Conservation (phyloP, 139 green algal species). For the Axilococcus clingmanii region DNA sequence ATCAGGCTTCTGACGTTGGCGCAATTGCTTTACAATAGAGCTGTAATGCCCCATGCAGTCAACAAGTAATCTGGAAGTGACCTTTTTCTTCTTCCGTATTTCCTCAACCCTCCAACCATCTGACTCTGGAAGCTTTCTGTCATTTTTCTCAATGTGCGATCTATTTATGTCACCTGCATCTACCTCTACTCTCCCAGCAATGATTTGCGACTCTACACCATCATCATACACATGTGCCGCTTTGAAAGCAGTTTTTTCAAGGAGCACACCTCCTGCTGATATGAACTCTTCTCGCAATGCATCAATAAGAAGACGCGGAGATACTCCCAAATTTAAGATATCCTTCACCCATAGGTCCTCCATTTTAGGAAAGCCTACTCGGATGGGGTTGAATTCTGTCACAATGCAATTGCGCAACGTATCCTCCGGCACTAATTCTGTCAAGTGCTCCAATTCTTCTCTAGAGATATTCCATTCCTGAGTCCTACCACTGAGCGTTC, state of each 20-base stretch:
- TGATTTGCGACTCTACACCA: conserved; percentile 26
- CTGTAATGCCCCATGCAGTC: conserved; percentile 88
- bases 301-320: conserved; percentile 27
- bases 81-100: conserved; percentile 12
- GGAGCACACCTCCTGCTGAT: conserved; percentile 33
- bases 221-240: conserved; percentile 32
- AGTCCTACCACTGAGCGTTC: conserved; percentile 28
- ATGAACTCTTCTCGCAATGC: conserved; percentile 28
- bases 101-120: background rate
- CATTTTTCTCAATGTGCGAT: too few species aligned
- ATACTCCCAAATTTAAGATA: conserved; percentile 74
- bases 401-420: conserved; percentile 51
- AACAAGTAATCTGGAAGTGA: conserved; percentile 56
- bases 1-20: conserved; percentile 55
- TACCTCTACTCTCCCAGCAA: too few species aligned
- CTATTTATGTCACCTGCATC: too few species aligned
- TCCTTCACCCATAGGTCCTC: conserved; percentile 43
- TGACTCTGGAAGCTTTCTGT: conserved; percentile 43
- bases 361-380: conserved; percentile 34
- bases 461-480: conserved; percentile 29
- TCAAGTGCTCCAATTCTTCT: conserved; percentile 35
- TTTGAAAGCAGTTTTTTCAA: conserved; percentile 47
- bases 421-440: conserved; percentile 34
- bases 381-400: conserved; percentile 65
- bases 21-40: conserved; percentile 53